Evolutionary conservation across 2,329 filamentous ascomycete species (phyloP).

Genomic region (Claviceps digitariae): DNA sequence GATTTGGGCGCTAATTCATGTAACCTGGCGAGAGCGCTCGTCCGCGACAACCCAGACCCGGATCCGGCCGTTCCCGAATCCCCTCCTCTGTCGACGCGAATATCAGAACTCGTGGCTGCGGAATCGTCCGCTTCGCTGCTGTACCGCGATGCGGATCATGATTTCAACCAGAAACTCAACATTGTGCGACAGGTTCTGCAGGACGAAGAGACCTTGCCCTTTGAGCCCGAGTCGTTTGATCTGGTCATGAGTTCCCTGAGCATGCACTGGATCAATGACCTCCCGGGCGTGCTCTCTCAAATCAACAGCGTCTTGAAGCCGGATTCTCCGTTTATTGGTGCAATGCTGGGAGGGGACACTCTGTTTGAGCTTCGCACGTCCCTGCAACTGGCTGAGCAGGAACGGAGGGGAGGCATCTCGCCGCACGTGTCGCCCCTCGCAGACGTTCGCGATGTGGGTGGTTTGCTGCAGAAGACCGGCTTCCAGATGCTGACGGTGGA

Average conservation of each 20-base stretch:
- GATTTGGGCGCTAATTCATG: slow-evolving; percentile 94
- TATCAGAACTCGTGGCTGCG: slow-evolving; percentile 63
- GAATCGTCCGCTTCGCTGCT: slow-evolving; percentile 70
- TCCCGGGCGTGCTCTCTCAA: slow-evolving; percentile 71
- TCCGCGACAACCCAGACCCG: slow-evolving; percentile 52
- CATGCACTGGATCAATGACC: slow-evolving; percentile 95
- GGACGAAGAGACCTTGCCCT: slow-evolving; percentile 64
- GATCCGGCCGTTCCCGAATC: slow-evolving; percentile 40
- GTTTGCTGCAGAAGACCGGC: slow-evolving; percentile 69
- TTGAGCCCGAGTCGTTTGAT: slow-evolving; percentile 65
- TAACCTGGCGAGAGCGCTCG: slow-evolving; percentile 77
- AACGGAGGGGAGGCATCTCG: slow-evolving; percentile 79
- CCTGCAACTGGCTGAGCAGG: slow-evolving; percentile 81
- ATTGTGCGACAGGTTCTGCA: slow-evolving; percentile 64
- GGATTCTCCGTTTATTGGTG: slow-evolving; percentile 81
- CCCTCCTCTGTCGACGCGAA: slow-evolving; percentile 54
- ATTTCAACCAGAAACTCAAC: slow-evolving; percentile 61
- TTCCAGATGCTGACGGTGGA: slow-evolving; percentile 97
- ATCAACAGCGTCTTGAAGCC: slow-evolving; percentile 82
- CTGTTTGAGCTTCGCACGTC: slow-evolving; percentile 88
- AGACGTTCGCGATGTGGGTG: slow-evolving; percentile 83
- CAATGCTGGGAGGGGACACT: slow-evolving; percentile 93
- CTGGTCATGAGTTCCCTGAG: slow-evolving; percentile 79
- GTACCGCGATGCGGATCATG: slow-evolving; percentile 60
- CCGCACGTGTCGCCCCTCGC: slow-evolving; percentile 85